A percentile compares a stretch with the other conserved stretches of the same genome.
phyloP scores from a whole-genome alignment of 768 basidiomycete species.

The Podaxis sp. region DNA sequence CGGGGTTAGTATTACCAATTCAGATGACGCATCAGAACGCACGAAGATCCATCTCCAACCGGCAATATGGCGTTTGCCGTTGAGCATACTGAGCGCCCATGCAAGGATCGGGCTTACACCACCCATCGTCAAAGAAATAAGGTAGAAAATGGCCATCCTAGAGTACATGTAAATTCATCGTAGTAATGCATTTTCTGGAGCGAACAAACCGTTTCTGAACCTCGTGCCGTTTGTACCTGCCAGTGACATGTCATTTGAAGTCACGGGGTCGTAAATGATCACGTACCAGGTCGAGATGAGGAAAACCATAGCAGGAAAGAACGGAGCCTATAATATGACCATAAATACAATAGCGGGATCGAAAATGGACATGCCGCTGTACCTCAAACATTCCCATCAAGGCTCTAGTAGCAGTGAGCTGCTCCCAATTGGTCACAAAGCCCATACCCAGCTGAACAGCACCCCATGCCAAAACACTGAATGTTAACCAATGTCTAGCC shows the following conservation, averaged over 20 bases:
- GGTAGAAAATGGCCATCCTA: constrained; percentile 26
- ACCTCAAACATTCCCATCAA: constrained; percentile 47
- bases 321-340: constrained; percentile 34
- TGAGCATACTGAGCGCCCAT: constrained; percentile 23
- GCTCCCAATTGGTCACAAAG: constrained; percentile 40
- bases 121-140: constrained; percentile 23
- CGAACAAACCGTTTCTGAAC: constrained; percentile 28
- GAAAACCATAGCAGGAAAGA: constrained; percentile 46
- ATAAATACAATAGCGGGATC: not conserved
- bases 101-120: constrained; percentile 28
- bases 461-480: constrained; percentile 43
- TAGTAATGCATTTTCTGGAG: not conserved
- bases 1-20: not conserved
- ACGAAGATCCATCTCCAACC: constrained; percentile 33
- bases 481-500: constrained; percentile 44
- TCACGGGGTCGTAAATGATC: not conserved
- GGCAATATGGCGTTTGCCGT: constrained; percentile 20
- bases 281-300: constrained; percentile 46
- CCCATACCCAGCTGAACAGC: constrained; percentile 46
- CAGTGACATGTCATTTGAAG: not conserved
- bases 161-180: not conserved
- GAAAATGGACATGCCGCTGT: constrained; percentile 1
- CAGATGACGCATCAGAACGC: not conserved
- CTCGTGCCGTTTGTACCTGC: constrained; percentile 28
- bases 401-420: constrained; percentile 40